Evolutionary conservation across 2,329 filamentous ascomycete species (phyloP), one percentile per base, ranked within the genome.

Genomic region (Pseudocercospora macadamiae): DNA sequence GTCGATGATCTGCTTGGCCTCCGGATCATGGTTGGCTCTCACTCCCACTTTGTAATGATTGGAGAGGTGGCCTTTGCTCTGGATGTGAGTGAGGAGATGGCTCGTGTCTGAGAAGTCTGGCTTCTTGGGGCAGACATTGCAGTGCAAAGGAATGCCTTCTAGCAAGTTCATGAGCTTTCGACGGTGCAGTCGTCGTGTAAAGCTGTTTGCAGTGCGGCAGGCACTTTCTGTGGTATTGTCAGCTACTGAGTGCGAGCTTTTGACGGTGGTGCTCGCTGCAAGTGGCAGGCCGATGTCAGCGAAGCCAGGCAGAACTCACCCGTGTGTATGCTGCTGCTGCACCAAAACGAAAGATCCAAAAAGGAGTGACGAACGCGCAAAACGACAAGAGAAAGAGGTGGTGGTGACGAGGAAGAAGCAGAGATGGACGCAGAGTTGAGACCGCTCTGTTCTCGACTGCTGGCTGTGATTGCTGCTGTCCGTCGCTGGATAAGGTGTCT

Each of bases 31-130:
- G 54, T 86, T 83, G 55, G 88, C 85, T 57, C 84, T 85, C 65
- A 96, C 85, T 68, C 91, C 88, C 53, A 91, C 82, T 70, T 91
- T 91, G 78, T 93, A 96, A 69, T 90, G 87, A 71, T 91, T 85
- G 60, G 91, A 87, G 30, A 97, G 80, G 73, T 97, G 93, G n/a
- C 89, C 89, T 73, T 97, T 97, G 64, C 93, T 97, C 60, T 89
- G 86, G 62, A 97, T 86, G 72, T 97, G 93, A 10, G 93, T 97
- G 71, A 97, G 84, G 34, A 97, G 81, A 74, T 97, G 93, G 30
- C 93, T 96, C 44, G 92, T 82, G 75, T 97, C 93, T 56, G 91
- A 96, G 77, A 97, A 97, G 26, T 77, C 84, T 36, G 91, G 90
- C 61, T 83, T 83, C 66, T 88, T 90, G 32, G 89, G 88, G 73